Base-by-base conservation (phyloP, 2,329 filamentous ascomycete genomes). In the Aschersonia sp. region DNA sequence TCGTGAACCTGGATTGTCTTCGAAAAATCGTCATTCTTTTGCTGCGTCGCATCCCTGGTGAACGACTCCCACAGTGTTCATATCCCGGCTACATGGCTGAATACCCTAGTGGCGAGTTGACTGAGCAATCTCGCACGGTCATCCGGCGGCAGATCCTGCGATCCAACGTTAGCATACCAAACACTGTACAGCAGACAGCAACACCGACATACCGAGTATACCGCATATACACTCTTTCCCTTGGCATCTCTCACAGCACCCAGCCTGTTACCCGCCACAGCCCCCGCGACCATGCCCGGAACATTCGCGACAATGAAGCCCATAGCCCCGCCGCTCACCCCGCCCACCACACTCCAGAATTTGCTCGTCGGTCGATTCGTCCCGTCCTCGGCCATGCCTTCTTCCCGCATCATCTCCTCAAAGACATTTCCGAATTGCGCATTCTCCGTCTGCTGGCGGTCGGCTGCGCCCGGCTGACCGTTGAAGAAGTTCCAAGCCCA, bases 261-360 rank as follows among this genome's bases (percentile, higher is more conserved):
- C n/a, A 97, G 67, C 46, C 89, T 70, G 66, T 96, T 97, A 9
- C 92, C 92, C 0, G 89, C 91, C 2, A 96, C 89, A 2, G 87
- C 88, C 3, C 92, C 92, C 0, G 91, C 91, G 40, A 97, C 65
- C 58, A 91, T 75, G 0, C 92, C 92, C 0, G 91, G 86, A 45
- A 96, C 79, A 61, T 97, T 97, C 31, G 84, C 92, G 30, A 97
- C 77, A 55, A 98, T 98, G 64, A 97, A 97, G 0, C 92, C 92
- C 63, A 98, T 76, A 3, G 88, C 86, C 9, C 84, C 91, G 32
- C 92, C 92, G 59, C 87, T 92, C 41, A 91, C 65, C 1, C 88
- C 89, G 3, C 92, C 92, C 1, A 96, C 62, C 53, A 96, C 65
- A 49, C 81, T 76, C 91, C 92, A 98, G 65, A 98, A 94, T 56